Conservation (phyloP, 257 asterid species). For the Gardenia jasminoides region DNA sequence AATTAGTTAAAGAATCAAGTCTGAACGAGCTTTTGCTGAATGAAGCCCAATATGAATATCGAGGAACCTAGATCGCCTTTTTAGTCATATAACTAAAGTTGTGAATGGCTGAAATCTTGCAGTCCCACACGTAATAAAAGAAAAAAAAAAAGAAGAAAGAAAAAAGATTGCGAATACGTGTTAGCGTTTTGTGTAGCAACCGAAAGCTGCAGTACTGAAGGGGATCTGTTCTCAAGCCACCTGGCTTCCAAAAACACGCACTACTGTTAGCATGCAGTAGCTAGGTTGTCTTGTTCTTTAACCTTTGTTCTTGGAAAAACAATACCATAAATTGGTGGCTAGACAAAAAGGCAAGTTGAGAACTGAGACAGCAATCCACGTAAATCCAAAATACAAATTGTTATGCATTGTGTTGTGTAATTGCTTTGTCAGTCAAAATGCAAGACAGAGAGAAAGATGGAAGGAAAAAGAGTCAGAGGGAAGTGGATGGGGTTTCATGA, state of each 20-base stretch:
- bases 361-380: background rate
- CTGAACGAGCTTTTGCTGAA: too few species aligned
- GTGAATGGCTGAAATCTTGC: too few species aligned
- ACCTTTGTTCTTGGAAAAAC: background rate
- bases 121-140: background rate
- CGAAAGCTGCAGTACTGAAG: background rate
- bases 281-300: background rate
- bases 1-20: too few species aligned
- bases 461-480: background rate
- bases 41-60: too few species aligned
- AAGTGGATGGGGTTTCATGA: constrained; percentile 4
- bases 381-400: constrained; percentile 3
- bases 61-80: too few species aligned
- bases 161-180: background rate
- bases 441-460: background rate
- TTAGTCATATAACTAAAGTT: background rate
- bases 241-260: background rate
- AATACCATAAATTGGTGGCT: background rate
- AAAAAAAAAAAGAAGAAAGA: background rate
- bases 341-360: background rate
- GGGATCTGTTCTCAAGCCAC: background rate
- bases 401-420: background rate
- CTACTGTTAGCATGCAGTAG: background rate
- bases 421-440: constrained; percentile 16
- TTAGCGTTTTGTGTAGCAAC: background rate